These are phyloP conservation scores for Hymenoscyphus albidus DNA, from an alignment of 2,329 filamentous ascomycete genomes.

Conservation along the genomic window DNA sequence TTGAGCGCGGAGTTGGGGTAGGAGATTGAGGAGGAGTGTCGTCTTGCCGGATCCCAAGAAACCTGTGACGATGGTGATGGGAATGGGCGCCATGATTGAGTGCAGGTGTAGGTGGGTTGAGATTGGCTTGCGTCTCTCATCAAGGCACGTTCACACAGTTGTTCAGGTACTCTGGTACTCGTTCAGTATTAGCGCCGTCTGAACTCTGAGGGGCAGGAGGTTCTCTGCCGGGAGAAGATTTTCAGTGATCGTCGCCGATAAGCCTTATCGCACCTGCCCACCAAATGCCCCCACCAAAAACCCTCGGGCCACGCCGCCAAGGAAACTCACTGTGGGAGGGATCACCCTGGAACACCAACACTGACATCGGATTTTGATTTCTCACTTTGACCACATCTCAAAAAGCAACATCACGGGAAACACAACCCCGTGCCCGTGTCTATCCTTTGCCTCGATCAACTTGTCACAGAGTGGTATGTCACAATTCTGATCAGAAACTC, in stretches of 20 bases:
- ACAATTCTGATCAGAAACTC: neutral
- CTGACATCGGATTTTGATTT: neutral
- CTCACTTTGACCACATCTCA: neutral
- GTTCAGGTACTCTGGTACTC: neutral
- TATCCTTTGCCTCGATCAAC: neutral
- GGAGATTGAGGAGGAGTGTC: conserved; percentile 87
- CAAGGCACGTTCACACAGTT: no score
- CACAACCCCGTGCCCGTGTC: neutral
- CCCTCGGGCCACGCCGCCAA: neutral
- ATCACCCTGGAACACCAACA: neutral
- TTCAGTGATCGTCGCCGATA: neutral
- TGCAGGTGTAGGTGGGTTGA: conserved; percentile 1
- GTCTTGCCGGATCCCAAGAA: conserved; percentile 97
- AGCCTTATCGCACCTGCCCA: neutral
- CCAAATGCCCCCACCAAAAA: neutral
- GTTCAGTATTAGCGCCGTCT: neutral
- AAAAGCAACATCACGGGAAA: neutral
- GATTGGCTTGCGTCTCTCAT: neutral
- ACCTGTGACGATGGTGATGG: conserved; percentile 92
- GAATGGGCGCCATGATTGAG: conserved; percentile 62
- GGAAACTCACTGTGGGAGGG: neutral
- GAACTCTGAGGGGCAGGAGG: neutral
- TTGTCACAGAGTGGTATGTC: neutral
- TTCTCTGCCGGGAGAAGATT: neutral
- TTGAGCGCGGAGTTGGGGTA: conserved; percentile 78